A percentile compares a stretch with the other conserved stretches of the same genome.
Conservation (phyloP, 2,329 filamentous ascomycete species). For the Davidsoniella eucalypti region DNA sequence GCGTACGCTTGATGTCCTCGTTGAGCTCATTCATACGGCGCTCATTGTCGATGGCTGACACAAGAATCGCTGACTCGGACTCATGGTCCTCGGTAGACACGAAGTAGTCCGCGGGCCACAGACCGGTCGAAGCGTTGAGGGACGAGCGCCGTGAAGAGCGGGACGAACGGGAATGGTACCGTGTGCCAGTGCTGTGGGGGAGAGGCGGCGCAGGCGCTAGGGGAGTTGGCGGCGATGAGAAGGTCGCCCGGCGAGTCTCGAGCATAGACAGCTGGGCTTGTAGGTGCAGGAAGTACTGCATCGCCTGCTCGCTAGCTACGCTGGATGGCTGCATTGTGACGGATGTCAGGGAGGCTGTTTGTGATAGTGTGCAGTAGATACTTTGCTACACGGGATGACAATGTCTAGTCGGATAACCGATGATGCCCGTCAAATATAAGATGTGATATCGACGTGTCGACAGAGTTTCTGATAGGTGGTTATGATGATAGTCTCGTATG, state of each 20-base stretch:
- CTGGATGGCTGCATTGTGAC: conserved; percentile 5
- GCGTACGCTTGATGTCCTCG: conserved; percentile 42
- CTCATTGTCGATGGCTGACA: conserved; percentile 24
- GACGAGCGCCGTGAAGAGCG: conserved; percentile 2
- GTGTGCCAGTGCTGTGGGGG: conserved; percentile 22
- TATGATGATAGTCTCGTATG: not conserved
- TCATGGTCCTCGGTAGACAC: too few relatives aligned
- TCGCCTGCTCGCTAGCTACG: conserved; percentile 26
- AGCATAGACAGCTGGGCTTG: conserved; percentile 36
- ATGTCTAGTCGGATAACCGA: too few relatives aligned
- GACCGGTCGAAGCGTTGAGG: conserved; percentile 4
- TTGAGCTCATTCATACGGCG: conserved; percentile 39
- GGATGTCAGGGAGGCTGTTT: not conserved
- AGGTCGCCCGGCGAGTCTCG: not conserved
- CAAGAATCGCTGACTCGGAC: too few relatives aligned
- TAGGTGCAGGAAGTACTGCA: conserved; percentile 38
- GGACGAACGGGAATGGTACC: not conserved
- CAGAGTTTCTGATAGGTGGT: not conserved
- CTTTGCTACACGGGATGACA: too few relatives aligned
- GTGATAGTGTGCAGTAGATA: too few relatives aligned
- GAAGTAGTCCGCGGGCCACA: not conserved
- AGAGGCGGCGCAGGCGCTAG: not conserved
- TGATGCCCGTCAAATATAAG: too few relatives aligned
- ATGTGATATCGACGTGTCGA: not conserved
- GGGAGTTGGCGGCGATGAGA: not conserved